Evolutionary conservation across 495 filamentous ascomycete genomes (phyloP).

Genomic region (Talaromyces stipitatus): DNA sequence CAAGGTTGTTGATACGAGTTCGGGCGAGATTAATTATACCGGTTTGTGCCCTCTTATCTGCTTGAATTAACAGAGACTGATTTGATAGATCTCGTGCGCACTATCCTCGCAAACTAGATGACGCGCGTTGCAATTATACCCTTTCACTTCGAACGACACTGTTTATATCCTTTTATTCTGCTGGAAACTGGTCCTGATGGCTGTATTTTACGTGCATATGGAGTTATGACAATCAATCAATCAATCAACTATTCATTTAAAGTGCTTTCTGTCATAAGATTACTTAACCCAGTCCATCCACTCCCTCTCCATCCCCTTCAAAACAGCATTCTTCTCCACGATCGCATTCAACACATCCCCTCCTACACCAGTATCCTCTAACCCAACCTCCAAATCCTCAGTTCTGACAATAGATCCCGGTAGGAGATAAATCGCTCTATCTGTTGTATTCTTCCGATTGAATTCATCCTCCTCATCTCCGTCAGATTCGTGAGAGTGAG

Average conservation of each 20-base stretch:
- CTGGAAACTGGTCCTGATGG: neutral
- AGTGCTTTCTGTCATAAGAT: neutral
- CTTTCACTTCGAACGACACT: conserved; percentile 11
- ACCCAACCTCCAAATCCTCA: conserved; percentile 25
- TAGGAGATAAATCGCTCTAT: conserved; percentile 53
- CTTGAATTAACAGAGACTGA: neutral
- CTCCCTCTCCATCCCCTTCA: conserved; percentile 11
- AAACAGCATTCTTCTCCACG: conserved; percentile 12
- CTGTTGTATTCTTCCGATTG: conserved; percentile 12
- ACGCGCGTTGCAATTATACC: conserved; percentile 7
- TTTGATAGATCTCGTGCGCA: conserved; percentile 76
- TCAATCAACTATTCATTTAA: neutral
- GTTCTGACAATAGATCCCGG: conserved; percentile 48
- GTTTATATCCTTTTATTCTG: conserved; percentile 11
- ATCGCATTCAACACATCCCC: conserved; percentile 8
- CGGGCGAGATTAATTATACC: conserved; percentile 93
- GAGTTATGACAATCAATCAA: neutral
- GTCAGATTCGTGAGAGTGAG: conserved; percentile 11
- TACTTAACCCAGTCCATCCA: conserved; percentile 22
- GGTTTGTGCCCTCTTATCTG: conserved; percentile 43
- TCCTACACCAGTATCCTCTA: neutral
- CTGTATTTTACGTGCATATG: neutral
- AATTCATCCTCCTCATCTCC: conserved; percentile 15
- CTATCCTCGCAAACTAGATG: conserved; percentile 81
- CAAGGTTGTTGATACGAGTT: conserved; percentile 91